Evolutionary conservation across 2,329 filamentous ascomycete genomes (phyloP).

Genomic region (Alternaria solani): DNA sequence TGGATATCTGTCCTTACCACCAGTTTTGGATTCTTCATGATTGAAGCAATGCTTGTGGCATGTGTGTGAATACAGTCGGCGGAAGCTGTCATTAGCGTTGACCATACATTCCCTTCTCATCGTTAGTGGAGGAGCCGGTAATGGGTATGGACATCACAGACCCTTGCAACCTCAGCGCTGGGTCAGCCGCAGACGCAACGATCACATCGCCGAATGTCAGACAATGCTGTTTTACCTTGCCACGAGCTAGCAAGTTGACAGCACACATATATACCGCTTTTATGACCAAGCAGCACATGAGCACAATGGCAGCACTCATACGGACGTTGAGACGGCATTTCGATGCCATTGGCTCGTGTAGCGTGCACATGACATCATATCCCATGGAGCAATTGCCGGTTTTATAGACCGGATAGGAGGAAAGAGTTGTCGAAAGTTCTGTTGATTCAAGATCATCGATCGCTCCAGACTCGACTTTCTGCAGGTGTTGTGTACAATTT

Average conservation of each 20-base stretch:
- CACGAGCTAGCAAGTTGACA: neutral
- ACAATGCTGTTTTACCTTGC: neutral
- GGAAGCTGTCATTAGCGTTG: neutral
- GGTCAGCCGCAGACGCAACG: neutral
- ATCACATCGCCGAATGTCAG: neutral
- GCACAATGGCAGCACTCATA: neutral
- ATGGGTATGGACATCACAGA: neutral
- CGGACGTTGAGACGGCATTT: neutral
- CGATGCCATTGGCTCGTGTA: neutral
- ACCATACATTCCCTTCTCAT: neutral
- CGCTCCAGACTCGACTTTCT: neutral
- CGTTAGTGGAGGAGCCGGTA: neutral
- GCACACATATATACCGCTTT: neutral
- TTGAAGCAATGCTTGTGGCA: neutral
- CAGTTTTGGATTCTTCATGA: neutral
- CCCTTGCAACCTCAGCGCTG: neutral
- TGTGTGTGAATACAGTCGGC: neutral
- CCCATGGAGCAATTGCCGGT: neutral
- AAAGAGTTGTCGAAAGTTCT: neutral
- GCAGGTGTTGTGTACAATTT: neutral
- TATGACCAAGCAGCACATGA: neutral
- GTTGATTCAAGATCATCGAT: neutral
- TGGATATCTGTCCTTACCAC: neutral
- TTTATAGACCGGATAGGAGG: neutral
- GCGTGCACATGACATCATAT: neutral